Conservation (phyloP, 2,329 filamentous ascomycete species). For the Colletotrichum eremochloae region DNA sequence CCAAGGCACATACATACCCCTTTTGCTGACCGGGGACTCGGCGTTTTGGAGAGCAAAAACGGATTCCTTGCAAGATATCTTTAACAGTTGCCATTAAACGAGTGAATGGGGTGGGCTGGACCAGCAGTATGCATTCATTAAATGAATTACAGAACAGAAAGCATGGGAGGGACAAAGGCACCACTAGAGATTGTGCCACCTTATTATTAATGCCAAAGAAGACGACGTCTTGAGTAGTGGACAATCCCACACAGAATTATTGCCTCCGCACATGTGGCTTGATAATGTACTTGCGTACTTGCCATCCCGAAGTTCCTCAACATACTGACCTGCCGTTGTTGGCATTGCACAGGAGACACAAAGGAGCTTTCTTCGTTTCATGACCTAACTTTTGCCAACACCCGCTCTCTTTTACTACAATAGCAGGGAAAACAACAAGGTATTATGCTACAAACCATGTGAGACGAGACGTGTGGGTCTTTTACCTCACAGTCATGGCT, state of each 20-base stretch:
- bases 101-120: not conserved
- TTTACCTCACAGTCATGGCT: not conserved
- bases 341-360: constrained; percentile 12
- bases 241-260: not conserved
- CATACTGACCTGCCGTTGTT: not conserved
- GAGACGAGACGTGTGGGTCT: not conserved
- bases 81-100: constrained; percentile 13
- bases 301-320: not conserved
- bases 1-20: constrained; percentile 11
- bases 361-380: not conserved
- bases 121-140: constrained; percentile 16
- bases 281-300: not conserved
- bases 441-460: not conserved
- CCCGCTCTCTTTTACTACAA: not conserved
- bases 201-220: constrained; percentile 22
- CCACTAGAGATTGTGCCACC: constrained; percentile 4
- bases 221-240: constrained; percentile 4
- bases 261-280: not conserved
- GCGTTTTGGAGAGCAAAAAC: constrained; percentile 41
- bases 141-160: constrained; percentile 12
- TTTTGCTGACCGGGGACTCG: constrained; percentile 12
- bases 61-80: not conserved
- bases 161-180: constrained; percentile 18
- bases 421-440: not conserved
- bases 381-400: not conserved